Conservation (phyloP, 2,329 filamentous ascomycete species). For the Lasiodiplodia citricola region DNA sequence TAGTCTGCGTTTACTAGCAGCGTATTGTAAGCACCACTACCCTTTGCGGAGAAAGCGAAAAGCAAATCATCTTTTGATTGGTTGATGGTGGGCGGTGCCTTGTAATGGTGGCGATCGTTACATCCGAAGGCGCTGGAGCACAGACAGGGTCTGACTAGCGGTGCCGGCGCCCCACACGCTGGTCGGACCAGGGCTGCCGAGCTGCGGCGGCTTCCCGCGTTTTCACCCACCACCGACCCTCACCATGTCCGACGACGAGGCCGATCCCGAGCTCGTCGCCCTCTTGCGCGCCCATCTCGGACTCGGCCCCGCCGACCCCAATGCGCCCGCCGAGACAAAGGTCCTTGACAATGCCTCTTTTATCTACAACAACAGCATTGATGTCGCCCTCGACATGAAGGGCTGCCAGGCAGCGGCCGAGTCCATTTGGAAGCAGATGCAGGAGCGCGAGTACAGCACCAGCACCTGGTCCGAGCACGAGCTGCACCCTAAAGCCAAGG, state of each 20-base stretch:
- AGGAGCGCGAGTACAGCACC: constrained; percentile 80
- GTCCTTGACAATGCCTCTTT: constrained; percentile 83
- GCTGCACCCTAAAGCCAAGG: constrained; percentile 82
- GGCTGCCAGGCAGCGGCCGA: constrained; percentile 83
- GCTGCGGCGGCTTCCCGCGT: background rate
- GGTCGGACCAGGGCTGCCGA: too few species aligned
- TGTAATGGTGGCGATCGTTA: background rate
- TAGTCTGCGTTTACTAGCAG: too few species aligned
- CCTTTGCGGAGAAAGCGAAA: too few species aligned
- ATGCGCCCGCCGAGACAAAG: constrained; percentile 72
- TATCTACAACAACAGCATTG: constrained; percentile 90
- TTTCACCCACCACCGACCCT: background rate
- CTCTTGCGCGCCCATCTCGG: constrained; percentile 82
- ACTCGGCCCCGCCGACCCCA: constrained; percentile 59
- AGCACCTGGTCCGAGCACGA: constrained; percentile 87
- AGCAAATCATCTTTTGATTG: too few species aligned
- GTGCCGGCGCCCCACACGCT: background rate
- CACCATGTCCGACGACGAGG: constrained; percentile 87
- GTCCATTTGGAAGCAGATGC: constrained; percentile 80
- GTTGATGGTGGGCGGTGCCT: too few species aligned
- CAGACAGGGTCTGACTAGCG: background rate
- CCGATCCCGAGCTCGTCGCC: constrained; percentile 84
- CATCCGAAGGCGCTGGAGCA: background rate
- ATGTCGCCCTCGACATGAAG: constrained; percentile 85
- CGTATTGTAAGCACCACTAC: too few species aligned